phyloP scores from a whole-genome alignment of 2,329 filamentous ascomycete genomes.

The Hypocreales sp. region DNA sequence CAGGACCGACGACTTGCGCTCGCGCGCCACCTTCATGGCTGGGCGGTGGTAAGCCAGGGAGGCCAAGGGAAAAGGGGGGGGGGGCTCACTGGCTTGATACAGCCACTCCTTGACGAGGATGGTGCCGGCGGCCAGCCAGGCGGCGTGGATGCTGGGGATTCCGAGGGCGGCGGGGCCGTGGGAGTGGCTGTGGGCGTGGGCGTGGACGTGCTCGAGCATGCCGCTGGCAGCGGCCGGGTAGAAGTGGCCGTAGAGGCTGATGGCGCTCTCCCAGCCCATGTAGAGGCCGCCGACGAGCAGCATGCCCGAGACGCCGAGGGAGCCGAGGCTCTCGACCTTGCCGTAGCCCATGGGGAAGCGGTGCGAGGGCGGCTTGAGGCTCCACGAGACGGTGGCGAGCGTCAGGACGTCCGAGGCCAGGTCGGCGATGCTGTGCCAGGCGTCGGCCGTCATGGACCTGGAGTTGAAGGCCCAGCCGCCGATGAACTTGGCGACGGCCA shows the following conservation, averaged over 20 bases:
- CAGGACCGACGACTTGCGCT: slow-evolving; percentile 89
- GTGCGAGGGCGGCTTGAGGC: slow-evolving; percentile 67
- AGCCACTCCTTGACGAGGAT: slow-evolving; percentile 94
- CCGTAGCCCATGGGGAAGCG: slow-evolving; percentile 85
- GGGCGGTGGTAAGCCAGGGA: slow-evolving; percentile 5
- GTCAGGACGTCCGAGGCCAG: slow-evolving; percentile 91
- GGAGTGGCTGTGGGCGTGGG: slow-evolving; percentile 51
- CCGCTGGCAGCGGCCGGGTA: slow-evolving; percentile 55
- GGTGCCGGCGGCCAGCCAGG: slow-evolving; percentile 82
- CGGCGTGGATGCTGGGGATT: slow-evolving; percentile 77
- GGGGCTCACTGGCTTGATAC: slow-evolving; percentile 83
- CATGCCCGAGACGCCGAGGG: slow-evolving; percentile 82
- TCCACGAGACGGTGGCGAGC: slow-evolving; percentile 86
- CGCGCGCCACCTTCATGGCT: slow-evolving; percentile 91
- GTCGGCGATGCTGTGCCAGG: slow-evolving; percentile 89
- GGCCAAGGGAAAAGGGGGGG: neutral
- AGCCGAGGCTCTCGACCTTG: slow-evolving; percentile 94
- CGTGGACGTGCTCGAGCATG: slow-evolving; percentile 45
- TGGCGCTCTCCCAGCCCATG: slow-evolving; percentile 69
- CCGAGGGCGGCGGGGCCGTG: slow-evolving; percentile 30
- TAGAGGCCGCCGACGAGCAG: slow-evolving; percentile 78
- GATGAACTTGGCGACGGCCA: slow-evolving; percentile 85
- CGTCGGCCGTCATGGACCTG: slow-evolving; percentile 83
- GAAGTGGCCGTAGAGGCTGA: slow-evolving; percentile 54
- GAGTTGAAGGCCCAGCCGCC: slow-evolving; percentile 93